Evolutionary conservation across 1,139 yeast genomes (phyloP), one percentile per base, ranked within the genome.

Genomic region (Spathaspora sp.): DNA sequence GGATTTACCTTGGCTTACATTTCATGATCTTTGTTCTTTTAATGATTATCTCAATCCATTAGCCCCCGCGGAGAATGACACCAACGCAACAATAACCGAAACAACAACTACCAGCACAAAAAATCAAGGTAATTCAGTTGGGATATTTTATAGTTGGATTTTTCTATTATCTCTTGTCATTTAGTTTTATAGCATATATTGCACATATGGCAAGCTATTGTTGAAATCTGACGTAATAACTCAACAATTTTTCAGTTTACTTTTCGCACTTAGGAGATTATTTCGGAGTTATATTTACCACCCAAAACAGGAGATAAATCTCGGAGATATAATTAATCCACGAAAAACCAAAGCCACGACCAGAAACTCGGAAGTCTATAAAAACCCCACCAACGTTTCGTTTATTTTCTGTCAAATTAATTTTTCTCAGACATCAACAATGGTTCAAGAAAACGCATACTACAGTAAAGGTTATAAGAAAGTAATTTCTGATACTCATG

Each of bases 401-500:
- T 31, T 31, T 31, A 6, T 7, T 15, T 4, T n/a, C 13, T 6
- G 36, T 4, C n/a, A n/a, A n/a, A n/a, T n/a, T n/a, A 26, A 5
- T 11, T 10, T 3, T 31, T 31, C n/a, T 29, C 17, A 29, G 3
- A 7, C 36, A 34, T 17, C 16, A 5, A 34, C 23, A 34, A 44
- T 44, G 47, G 39, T 13, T 15, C 27, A 37, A 8, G 54, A 57
- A 29, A 66, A 63, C 53, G 56, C 56, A 3, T 65, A 64, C 47
- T 65, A 65, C 48, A 50, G 47, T 10, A 44, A 55, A 7, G 69
- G 68, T 4, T 61, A 47, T 44, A 51, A 58, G 13, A 49, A 54
- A 41, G 43, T 57, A 18, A 51, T 64, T 7, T 53, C 65, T 13
- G 54, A 58, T 26, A 61, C 75, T 5, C 76, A 70, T 50, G 47